Conservation (phyloP, 768 basidiomycete genomes). For the Serpula lacrymans region DNA sequence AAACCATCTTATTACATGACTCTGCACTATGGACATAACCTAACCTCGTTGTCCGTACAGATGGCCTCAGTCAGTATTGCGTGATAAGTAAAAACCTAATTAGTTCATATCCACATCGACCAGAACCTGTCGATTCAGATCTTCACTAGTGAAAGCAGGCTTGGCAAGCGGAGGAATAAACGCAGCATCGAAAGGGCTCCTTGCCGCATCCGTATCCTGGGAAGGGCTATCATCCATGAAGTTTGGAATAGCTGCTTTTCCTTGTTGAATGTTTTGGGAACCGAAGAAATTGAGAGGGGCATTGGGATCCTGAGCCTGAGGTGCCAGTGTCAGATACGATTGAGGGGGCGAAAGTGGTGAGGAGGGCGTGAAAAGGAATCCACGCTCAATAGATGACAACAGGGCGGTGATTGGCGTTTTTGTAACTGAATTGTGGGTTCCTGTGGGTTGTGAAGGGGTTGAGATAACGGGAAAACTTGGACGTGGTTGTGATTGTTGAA, state of each 20-base stretch:
- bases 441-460: not conserved
- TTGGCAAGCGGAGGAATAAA: no score
- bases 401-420: slow-evolving; percentile 69
- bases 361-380: slow-evolving; percentile 65
- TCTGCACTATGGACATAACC: no score
- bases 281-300: not conserved
- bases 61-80: no score
- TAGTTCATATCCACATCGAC: not conserved
- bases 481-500: not conserved
- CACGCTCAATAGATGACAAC: slow-evolving; percentile 58
- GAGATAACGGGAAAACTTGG: not conserved
- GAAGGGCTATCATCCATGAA: no score
- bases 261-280: not conserved
- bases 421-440: slow-evolving; percentile 13
- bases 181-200: no score
- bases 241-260: no score
- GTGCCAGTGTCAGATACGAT: slow-evolving; percentile 32
- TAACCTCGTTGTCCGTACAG: no score
- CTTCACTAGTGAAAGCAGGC: not conserved
- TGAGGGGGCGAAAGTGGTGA: slow-evolving; percentile 59
- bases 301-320: not conserved
- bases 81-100: no score
- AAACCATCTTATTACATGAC: no score
- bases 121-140: not conserved
- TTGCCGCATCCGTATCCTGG: not conserved